These are phyloP conservation scores for Stenogyne calaminthoides DNA, from an alignment of 305 asterid species.

Conservation along the genomic window DNA sequence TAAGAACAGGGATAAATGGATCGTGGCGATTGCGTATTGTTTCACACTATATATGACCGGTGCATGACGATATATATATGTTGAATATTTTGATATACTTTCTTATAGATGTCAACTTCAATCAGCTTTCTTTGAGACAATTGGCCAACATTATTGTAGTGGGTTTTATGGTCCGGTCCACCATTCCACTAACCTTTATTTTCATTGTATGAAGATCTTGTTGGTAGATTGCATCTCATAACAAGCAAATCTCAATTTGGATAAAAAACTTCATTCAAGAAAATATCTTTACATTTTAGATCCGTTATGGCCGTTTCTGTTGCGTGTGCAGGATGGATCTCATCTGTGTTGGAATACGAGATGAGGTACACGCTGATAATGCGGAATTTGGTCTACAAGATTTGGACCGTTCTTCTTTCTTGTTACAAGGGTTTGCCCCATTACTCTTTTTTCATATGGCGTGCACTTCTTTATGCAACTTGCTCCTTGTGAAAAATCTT, in stretches of 20 bases:
- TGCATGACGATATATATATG: constrained; percentile 24
- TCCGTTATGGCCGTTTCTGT: background rate
- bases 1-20: constrained; percentile 38
- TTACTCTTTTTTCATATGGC: constrained; percentile 16
- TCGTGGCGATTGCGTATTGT: constrained; percentile 30
- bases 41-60: constrained; percentile 26
- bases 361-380: background rate
- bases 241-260: constrained; percentile 1
- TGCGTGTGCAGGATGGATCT: background rate
- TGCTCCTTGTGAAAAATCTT: constrained; percentile 16
- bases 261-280: constrained; percentile 7
- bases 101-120: constrained; percentile 20
- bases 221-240: constrained; percentile 25
- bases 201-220: constrained; percentile 24
- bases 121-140: constrained; percentile 20
- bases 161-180: constrained; percentile 41
- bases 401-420: constrained; percentile 30
- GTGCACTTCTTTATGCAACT: constrained; percentile 31
- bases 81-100: background rate
- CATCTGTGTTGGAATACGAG: background rate
- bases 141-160: constrained; percentile 41
- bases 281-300: background rate
- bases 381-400: background rate
- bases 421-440: constrained; percentile 20
- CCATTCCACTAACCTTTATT: constrained; percentile 34